A percentile compares a stretch with the other conserved stretches of the same genome.
Conservation (phyloP, 2,329 filamentous ascomycete genomes). For the Aureobasidium lini region DNA sequence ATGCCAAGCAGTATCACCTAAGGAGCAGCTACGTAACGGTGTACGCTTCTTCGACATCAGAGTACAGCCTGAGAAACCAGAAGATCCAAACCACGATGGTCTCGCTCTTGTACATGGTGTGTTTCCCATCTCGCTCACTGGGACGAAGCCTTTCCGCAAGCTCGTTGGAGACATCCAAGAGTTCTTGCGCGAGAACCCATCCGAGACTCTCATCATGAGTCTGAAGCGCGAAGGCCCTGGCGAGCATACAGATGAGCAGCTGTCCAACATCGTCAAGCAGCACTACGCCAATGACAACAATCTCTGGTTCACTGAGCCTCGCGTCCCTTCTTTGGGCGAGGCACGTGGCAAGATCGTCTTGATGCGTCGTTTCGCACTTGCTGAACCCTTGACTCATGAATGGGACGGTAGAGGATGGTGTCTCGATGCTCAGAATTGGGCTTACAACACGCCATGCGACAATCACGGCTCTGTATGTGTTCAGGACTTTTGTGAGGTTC, state of each 20-base stretch:
- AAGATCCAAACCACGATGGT: slow-evolving; percentile 51
- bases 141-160: slow-evolving; percentile 68
- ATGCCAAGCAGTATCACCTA: slow-evolving; percentile 74
- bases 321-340: slow-evolving; percentile 70
- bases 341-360: slow-evolving; percentile 77
- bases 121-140: slow-evolving; percentile 80
- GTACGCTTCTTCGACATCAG: slow-evolving; percentile 92
- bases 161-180: slow-evolving; percentile 58
- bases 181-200: slow-evolving; percentile 71
- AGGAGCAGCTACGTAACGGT: slow-evolving; percentile 76
- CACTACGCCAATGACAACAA: slow-evolving; percentile 56
- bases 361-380: slow-evolving; percentile 67
- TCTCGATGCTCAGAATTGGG: slow-evolving; percentile 62
- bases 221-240: slow-evolving; percentile 89
- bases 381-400: background rate
- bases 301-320: slow-evolving; percentile 72
- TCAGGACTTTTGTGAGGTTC: slow-evolving; percentile 91
- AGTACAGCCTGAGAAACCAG: slow-evolving; percentile 57
- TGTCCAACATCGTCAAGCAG: slow-evolving; percentile 63
- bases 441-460: slow-evolving; percentile 78
- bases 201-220: slow-evolving; percentile 76
- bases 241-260: slow-evolving; percentile 67
- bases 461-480: slow-evolving; percentile 68
- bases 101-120: slow-evolving; percentile 81
- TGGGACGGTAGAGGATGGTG: slow-evolving; percentile 49